Evolutionary conservation across 805 yeast species (phyloP).

Genomic region (Candida boleticola): DNA sequence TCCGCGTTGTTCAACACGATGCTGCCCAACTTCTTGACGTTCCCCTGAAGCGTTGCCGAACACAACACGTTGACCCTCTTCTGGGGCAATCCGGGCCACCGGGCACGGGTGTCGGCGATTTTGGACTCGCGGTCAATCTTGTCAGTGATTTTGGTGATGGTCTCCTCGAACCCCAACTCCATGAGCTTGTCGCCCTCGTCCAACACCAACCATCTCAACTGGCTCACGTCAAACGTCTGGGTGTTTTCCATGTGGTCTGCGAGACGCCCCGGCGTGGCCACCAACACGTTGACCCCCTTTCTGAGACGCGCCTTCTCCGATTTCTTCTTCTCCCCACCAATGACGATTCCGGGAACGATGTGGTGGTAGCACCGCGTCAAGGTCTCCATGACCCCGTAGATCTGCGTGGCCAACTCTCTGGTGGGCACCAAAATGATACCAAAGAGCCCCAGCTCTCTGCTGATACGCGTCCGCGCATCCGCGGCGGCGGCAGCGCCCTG

Average conservation of each 20-base stretch:
- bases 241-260: conserved; percentile 95
- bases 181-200: conserved; percentile 97
- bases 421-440: conserved; percentile 92
- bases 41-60: conserved; percentile 89
- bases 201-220: conserved; percentile 80
- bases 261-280: conserved; percentile 96
- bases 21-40: conserved; percentile 78
- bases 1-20: conserved; percentile 72
- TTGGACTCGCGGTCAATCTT: conserved; percentile 49
- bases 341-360: conserved; percentile 92
- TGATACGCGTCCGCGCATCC: conserved; percentile 29
- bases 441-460: conserved; percentile 77
- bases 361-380: conserved; percentile 75
- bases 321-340: conserved; percentile 98
- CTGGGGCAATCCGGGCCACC: conserved; percentile 60
- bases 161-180: conserved; percentile 96
- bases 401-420: conserved; percentile 90
- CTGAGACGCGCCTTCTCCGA: conserved; percentile 93
- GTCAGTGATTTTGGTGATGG: conserved; percentile 71
- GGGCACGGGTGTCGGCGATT: conserved; percentile 20
- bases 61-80: conserved; percentile 78
- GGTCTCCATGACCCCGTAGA: conserved; percentile 74
- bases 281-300: conserved; percentile 93
- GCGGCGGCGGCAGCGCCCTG: not conserved
- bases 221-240: conserved; percentile 62